phyloP scores from a whole-genome alignment of 2,329 filamentous ascomycete species.

The Fusarium xyrophilum region DNA sequence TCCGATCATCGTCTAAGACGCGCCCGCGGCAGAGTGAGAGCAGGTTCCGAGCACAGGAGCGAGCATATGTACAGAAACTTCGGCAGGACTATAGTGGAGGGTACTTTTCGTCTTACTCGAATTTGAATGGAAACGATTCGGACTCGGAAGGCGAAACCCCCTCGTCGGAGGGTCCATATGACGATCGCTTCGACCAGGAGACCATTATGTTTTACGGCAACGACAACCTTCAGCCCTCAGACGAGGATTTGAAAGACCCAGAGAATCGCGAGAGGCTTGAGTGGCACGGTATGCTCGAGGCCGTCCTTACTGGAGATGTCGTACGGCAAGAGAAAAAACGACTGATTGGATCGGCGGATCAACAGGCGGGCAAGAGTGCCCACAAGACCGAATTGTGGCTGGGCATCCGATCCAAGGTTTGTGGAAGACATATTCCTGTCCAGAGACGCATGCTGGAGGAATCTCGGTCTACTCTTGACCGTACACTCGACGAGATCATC shows the following conservation, averaged over 20 bases:
- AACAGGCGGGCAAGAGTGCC: conserved; percentile 65
- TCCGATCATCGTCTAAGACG: conserved; percentile 61
- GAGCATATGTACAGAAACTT: conserved; percentile 91
- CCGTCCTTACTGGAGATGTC: conserved; percentile 93
- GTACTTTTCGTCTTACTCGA: conserved; percentile 75
- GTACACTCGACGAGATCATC: conserved; percentile 84
- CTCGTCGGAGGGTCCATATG: conserved; percentile 80
- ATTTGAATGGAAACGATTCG: conserved; percentile 72
- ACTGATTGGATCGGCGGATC: conserved; percentile 77
- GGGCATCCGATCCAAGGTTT: conserved; percentile 82
- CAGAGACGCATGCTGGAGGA: conserved; percentile 91
- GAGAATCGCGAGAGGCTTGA: conserved; percentile 89
- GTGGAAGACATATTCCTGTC: conserved; percentile 81
- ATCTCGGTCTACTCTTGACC: conserved; percentile 74
- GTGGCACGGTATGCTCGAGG: conserved; percentile 98
- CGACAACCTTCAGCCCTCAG: conserved; percentile 84
- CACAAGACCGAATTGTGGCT: conserved; percentile 86
- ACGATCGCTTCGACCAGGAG: conserved; percentile 89
- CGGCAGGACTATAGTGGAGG: conserved; percentile 71
- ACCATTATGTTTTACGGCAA: conserved; percentile 92
- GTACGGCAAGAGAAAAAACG: conserved; percentile 98
- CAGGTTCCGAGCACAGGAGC: conserved; percentile 71
- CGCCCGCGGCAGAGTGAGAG: conserved; percentile 55
- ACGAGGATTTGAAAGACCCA: conserved; percentile 88
- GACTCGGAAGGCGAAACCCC: conserved; percentile 92